Evolutionary conservation across 345 rosid species (phyloP).

Genomic region (Acer negundo): DNA sequence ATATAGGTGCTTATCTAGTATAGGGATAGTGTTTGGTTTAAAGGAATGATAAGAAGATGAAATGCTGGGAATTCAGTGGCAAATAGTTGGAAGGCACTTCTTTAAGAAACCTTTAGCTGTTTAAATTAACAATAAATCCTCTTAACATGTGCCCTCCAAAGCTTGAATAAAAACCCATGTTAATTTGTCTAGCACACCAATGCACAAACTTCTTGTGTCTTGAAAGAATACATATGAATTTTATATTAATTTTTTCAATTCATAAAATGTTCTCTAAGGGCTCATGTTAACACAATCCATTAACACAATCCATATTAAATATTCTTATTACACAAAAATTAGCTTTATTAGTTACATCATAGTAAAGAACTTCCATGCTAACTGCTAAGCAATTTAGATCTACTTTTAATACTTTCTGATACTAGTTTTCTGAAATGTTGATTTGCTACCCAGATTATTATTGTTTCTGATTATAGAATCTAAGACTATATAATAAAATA

Average conservation of each 20-base stretch:
- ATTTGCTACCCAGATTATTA: not conserved
- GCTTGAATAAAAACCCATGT: not conserved
- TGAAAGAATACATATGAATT: not conserved
- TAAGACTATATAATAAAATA: too few species aligned
- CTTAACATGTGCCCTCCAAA: not conserved
- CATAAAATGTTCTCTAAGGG: not conserved
- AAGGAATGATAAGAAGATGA: not conserved
- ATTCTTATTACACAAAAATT: not conserved
- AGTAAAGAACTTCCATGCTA: not conserved
- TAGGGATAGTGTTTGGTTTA: not conserved
- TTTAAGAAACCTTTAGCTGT: not conserved
- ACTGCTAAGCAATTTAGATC: not conserved
- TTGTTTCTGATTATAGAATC: not conserved
- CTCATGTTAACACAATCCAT: not conserved
- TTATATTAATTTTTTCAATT: too few species aligned
- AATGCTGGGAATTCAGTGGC: not conserved
- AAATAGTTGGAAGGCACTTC: not conserved
- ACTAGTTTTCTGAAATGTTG: not conserved
- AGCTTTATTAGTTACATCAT: not conserved
- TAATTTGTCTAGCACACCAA: not conserved
- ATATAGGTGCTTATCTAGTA: not conserved
- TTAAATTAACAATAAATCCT: not conserved
- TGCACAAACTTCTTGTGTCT: not conserved
- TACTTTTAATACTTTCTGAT: not conserved
- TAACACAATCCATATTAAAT: too few species aligned